A percentile compares a stretch with the other conserved stretches of the same genome.
phyloP scores from a whole-genome alignment of 2,329 filamentous ascomycete species.

The Herpotrichia juniperi region DNA sequence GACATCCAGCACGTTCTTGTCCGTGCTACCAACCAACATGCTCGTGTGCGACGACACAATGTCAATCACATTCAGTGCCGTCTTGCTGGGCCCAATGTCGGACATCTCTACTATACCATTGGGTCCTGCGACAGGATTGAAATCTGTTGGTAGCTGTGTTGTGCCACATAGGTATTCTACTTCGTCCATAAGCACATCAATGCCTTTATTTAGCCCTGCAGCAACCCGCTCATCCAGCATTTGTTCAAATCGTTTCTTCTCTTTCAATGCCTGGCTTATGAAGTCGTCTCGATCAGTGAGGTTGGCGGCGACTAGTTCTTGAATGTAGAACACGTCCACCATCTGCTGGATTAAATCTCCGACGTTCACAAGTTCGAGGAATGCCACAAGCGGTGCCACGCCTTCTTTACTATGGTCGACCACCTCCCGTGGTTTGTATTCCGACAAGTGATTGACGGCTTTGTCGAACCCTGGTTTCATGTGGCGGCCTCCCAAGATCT shows the following conservation, averaged over 20 bases:
- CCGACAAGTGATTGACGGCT: constrained; percentile 86
- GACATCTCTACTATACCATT: constrained; percentile 42
- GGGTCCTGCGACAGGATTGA: constrained; percentile 70
- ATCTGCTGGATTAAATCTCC: constrained; percentile 98
- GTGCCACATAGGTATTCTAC: constrained; percentile 95
- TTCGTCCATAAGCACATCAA: constrained; percentile 97
- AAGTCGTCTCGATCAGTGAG: constrained; percentile 95
- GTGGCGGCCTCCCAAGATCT: constrained; percentile 83
- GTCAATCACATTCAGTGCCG: constrained; percentile 80
- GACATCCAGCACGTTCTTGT: constrained; percentile 97
- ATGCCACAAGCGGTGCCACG: constrained; percentile 90
- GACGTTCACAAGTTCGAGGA: constrained; percentile 96
- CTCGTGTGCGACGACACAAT: constrained; percentile 86
- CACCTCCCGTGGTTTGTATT: constrained; percentile 87
- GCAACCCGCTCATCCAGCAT: constrained; percentile 98
- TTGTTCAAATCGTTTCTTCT: constrained; percentile 98
- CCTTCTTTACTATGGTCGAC: constrained; percentile 72
- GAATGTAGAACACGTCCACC: constrained; percentile 98
- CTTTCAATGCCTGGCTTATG: constrained; percentile 85
- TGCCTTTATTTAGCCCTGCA: constrained; percentile 94
- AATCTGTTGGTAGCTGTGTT: constrained; percentile 84
- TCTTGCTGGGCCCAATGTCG: constrained; percentile 76
- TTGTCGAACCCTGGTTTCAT: constrained; percentile 93
- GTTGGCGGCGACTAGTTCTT: constrained; percentile 82
- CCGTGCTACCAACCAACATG: constrained; percentile 93